Evolutionary conservation across 2,329 filamentous ascomycete genomes (phyloP).

Genomic region (Grosmannia serpens): DNA sequence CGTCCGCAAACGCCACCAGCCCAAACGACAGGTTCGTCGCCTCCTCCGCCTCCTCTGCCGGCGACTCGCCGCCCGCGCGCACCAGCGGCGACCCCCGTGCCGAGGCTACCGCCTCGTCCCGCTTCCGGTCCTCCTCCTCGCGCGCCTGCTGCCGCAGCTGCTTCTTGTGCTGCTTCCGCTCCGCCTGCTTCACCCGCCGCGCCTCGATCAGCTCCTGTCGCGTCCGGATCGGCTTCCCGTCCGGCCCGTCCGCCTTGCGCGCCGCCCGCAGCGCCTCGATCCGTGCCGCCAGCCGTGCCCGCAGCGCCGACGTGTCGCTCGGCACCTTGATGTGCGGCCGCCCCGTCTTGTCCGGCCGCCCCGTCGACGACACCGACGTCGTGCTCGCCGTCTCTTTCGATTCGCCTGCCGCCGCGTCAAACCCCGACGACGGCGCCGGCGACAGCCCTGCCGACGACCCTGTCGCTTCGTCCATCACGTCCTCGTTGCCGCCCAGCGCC

Average conservation of each 20-base stretch:
- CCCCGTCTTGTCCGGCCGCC: conserved; percentile 43
- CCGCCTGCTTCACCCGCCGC: conserved; percentile 74
- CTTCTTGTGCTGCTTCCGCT: conserved; percentile 81
- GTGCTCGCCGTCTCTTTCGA: conserved; percentile 36
- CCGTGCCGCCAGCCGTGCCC: conserved; percentile 66
- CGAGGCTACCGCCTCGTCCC: conserved; percentile 48
- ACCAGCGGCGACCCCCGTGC: conserved; percentile 45
- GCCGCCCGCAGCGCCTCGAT: conserved; percentile 77
- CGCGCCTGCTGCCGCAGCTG: conserved; percentile 67
- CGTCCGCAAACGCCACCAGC: conserved; percentile 81
- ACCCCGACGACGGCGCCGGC: conserved; percentile 43
- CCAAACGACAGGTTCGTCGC: conserved; percentile 75
- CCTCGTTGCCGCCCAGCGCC: conserved; percentile 32
- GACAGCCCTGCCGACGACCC: conserved; percentile 16
- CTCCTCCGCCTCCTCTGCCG: conserved; percentile 32
- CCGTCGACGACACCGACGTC: conserved; percentile 56
- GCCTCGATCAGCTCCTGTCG: conserved; percentile 88
- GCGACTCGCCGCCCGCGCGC: conserved; percentile 30
- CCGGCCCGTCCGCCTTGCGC: conserved; percentile 60
- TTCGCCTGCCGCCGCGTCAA: conserved; percentile 34
- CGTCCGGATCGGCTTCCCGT: conserved; percentile 67
- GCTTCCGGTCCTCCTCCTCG: conserved; percentile 61
- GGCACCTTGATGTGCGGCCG: conserved; percentile 54
- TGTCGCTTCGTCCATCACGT: conserved; percentile 18
- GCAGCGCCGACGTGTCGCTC: conserved; percentile 61